A percentile compares a stretch with the other conserved stretches of the same genome.
Conservation (phyloP, 75 land plant species). For the Sequoiadendron giganteum region DNA sequence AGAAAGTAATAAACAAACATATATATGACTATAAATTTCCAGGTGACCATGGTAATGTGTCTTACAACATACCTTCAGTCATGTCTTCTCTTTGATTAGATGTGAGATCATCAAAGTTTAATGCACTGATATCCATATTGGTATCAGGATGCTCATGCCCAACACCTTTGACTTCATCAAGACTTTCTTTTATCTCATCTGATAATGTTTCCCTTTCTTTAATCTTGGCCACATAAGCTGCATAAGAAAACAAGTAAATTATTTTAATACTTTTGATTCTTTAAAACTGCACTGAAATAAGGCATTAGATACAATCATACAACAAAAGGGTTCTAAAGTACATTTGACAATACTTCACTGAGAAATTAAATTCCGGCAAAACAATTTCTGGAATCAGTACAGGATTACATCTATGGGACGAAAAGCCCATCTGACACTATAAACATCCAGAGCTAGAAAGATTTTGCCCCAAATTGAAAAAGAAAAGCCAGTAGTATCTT, state of each 20-base stretch:
- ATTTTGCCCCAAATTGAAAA: not conserved
- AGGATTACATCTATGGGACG: not conserved
- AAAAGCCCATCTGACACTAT: not conserved
- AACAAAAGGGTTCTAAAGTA: not conserved
- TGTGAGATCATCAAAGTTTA: not conserved
- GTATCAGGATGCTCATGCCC: not conserved
- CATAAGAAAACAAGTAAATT: not conserved
- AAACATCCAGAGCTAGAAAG: not conserved
- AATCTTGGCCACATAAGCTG: constrained; percentile 9
- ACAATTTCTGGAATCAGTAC: not conserved
- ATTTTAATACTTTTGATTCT: not conserved
- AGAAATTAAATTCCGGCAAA: not conserved
- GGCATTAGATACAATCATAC: not conserved
- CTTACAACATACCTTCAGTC: constrained; percentile 3
- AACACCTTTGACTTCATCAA: not conserved
- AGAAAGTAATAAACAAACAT: not conserved
- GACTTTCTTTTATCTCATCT: not conserved
- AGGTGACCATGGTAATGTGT: not conserved
- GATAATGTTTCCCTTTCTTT: constrained; percentile 4
- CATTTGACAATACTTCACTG: not conserved
- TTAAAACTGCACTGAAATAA: not conserved
- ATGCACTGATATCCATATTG: not conserved
- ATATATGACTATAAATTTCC: not conserved
- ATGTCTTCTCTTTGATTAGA: not conserved
- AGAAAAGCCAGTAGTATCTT: too few relatives aligned